Evolutionary conservation across 2,329 filamentous ascomycete species (phyloP).

Genomic region (Amauroascus niger): DNA sequence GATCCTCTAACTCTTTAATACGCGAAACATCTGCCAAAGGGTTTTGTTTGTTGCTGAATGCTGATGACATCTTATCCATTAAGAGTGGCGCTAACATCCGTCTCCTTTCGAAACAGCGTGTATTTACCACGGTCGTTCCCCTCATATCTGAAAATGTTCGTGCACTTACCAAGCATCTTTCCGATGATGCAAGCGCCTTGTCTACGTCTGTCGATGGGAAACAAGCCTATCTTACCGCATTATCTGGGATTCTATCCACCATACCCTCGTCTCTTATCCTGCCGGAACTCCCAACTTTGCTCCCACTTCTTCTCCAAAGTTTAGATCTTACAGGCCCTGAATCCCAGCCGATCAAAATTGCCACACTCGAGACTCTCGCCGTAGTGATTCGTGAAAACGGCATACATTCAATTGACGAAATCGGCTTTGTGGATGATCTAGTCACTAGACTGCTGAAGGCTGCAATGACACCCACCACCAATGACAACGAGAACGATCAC

Average conservation of each 20-base stretch:
- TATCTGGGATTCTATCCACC: constrained; percentile 52
- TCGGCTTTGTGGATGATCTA: constrained; percentile 49
- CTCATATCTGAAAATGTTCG: constrained; percentile 47
- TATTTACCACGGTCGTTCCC: constrained; percentile 52
- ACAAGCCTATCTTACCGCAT: constrained; percentile 53
- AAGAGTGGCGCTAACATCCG: constrained; percentile 54
- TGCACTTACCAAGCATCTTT: constrained; percentile 27
- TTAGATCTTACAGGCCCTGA: constrained; percentile 45
- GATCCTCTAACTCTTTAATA: constrained; percentile 37
- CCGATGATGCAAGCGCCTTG: constrained; percentile 12
- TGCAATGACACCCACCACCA: constrained; percentile 14
- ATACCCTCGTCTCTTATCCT: constrained; percentile 52
- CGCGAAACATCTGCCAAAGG: constrained; percentile 46
- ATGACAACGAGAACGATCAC: constrained; percentile 5
- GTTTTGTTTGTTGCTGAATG: constrained; percentile 50
- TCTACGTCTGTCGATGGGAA: constrained; percentile 35
- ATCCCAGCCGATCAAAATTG: constrained; percentile 48
- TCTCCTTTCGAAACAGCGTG: constrained; percentile 53
- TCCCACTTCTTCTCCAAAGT: constrained; percentile 53
- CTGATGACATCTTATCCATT: constrained; percentile 52
- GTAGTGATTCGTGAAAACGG: constrained; percentile 51
- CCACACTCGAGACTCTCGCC: constrained; percentile 50
- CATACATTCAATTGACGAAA: constrained; percentile 39
- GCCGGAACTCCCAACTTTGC: constrained; percentile 48
- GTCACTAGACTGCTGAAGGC: constrained; percentile 45